Evolutionary conservation across 495 filamentous ascomycete genomes (phyloP), one percentile per base, ranked within the genome.

Genomic region (Xylaria venustula): DNA sequence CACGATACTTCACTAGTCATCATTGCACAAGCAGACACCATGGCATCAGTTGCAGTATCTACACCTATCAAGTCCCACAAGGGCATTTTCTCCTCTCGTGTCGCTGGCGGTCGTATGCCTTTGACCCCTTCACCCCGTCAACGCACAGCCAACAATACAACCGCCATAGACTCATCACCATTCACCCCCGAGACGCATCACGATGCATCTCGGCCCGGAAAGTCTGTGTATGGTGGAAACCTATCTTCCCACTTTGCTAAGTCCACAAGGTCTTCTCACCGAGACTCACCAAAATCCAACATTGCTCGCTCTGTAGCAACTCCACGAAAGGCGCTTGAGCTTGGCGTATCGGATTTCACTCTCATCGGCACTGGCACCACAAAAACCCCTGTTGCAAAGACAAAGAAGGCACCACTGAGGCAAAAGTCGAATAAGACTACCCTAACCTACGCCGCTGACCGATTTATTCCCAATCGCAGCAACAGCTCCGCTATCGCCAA

Each of bases 41-140:
- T 98, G 94, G 92, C 94, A 73, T 90, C 90, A 70, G 83, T 87
- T 75, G 83, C 89, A 68, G 88, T 97, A 72, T 89, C 90, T 56
- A 98, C 94, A 58, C 94, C 94, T 41, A 80, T 93, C 72, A 97
- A 95, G 83, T 92, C 88, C 82, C 93, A 96, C 75, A 85, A 89
- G 75, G 90, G 91, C 54, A 83, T 97, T 68, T 97, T 98, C 80
- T 93, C 90, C 59, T 85, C 89, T 64, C 91, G 90, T 73, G 93
- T 92, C 68, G 94, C 92, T 67, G 93, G 93, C 72, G 92, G 93
- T 69, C 90, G 95, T 51, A 91, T 96, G 84, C 92, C 93, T 62
- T 77, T 97, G 67, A 97, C 94, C 0, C 95, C 94, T 12, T 97
- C 94, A 3, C 95, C 94, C 42, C 86, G 88, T 22, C 77, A 79